phyloP scores from a whole-genome alignment of 495 filamentous ascomycete species.

The Glutinoglossum americanum region DNA sequence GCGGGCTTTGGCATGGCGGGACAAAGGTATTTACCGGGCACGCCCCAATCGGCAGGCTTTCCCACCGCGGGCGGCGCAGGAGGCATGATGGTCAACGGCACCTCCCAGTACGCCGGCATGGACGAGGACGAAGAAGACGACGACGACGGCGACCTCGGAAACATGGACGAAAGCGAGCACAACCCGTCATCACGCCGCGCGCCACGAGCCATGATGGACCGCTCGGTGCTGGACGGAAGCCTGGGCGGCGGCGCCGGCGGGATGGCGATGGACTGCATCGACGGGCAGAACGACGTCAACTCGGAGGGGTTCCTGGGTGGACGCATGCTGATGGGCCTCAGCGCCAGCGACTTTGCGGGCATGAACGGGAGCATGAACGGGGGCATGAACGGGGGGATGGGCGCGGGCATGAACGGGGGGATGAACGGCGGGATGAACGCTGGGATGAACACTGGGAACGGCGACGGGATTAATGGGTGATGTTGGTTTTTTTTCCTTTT shows the following conservation, averaged over 20 bases:
- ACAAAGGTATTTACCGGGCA: constrained; percentile 11
- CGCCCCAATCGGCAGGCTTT: neutral
- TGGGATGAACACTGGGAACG: neutral
- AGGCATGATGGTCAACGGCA: neutral
- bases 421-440: neutral
- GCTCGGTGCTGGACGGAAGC: neutral
- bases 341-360: constrained; percentile 1
- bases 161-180: neutral
- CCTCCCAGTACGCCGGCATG: neutral
- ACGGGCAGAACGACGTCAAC: constrained; percentile 1
- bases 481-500: neutral
- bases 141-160: neutral
- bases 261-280: neutral
- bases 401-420: neutral
- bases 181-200: neutral
- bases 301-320: constrained; percentile 1
- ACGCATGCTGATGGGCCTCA: constrained; percentile 2
- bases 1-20: constrained; percentile 9
- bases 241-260: neutral
- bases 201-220: neutral
- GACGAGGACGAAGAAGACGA: neutral
- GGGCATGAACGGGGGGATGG: neutral
- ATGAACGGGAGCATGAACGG: neutral
- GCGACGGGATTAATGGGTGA: neutral
- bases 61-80: neutral